Percentiles rank a stretch among this genome's conserved stretches.
phyloP scores from a whole-genome alignment of 2,329 filamentous ascomycete genomes.

The Phialocephala sp. region DNA sequence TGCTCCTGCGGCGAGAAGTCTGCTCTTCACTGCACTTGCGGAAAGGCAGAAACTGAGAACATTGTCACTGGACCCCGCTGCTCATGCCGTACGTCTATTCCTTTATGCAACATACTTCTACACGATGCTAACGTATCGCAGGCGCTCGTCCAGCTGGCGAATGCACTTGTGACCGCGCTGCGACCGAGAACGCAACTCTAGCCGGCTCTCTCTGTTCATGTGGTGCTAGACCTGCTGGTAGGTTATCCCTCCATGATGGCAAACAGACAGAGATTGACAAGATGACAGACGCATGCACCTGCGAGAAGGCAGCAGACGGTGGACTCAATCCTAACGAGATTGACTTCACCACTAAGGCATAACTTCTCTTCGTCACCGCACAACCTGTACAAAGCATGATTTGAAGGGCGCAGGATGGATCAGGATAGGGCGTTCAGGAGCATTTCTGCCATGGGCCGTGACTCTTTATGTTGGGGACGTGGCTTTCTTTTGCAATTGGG shows the following conservation, averaged over 20 bases:
- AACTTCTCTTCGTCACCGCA: slow-evolving; percentile 8
- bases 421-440: neutral
- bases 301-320: slow-evolving; percentile 72
- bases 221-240: slow-evolving; percentile 74
- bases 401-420: neutral
- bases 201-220: slow-evolving; percentile 73
- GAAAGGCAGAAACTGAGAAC: slow-evolving; percentile 79
- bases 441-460: neutral
- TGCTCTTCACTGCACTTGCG: slow-evolving; percentile 86
- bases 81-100: slow-evolving; percentile 69
- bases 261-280: slow-evolving; percentile 23
- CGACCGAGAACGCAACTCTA: slow-evolving; percentile 69
- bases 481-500: neutral
- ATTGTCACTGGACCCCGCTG: slow-evolving; percentile 73
- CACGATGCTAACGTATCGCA: slow-evolving; percentile 24
- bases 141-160: slow-evolving; percentile 74
- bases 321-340: slow-evolving; percentile 72
- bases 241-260: slow-evolving; percentile 42
- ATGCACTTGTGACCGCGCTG: slow-evolving; percentile 80
- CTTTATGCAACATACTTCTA: slow-evolving; percentile 1
- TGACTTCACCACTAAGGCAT: slow-evolving; percentile 79
- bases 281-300: slow-evolving; percentile 72
- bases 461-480: neutral
- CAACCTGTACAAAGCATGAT: neutral
- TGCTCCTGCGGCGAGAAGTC: slow-evolving; percentile 92